phyloP scores from a whole-genome alignment of 2,329 filamentous ascomycete species.

The Elsinoe fawcettii region DNA sequence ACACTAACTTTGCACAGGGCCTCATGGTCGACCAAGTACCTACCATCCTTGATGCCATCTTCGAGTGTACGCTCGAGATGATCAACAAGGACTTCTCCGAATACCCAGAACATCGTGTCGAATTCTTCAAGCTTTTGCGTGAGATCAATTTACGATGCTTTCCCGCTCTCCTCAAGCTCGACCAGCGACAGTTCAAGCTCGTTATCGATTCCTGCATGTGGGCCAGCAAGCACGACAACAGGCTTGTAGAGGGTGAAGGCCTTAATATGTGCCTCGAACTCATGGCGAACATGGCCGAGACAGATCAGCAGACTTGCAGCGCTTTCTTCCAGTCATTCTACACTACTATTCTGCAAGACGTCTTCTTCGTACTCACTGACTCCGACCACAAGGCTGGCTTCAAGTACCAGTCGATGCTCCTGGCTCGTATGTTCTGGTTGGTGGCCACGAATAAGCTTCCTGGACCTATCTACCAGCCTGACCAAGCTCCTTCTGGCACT shows the following conservation, averaged over 20 bases:
- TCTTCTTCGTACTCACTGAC: slow-evolving; percentile 96
- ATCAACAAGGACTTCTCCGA: slow-evolving; percentile 99
- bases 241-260: slow-evolving; percentile 91
- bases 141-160: slow-evolving; percentile 98
- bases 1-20: slow-evolving; percentile 46
- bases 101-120: slow-evolving; percentile 96
- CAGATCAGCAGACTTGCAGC: slow-evolving; percentile 76
- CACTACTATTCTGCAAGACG: slow-evolving; percentile 88
- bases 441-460: slow-evolving; percentile 85
- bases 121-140: slow-evolving; percentile 95
- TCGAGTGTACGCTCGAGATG: slow-evolving; percentile 98
- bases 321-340: slow-evolving; percentile 99
- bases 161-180: slow-evolving; percentile 84
- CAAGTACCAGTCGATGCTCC: slow-evolving; percentile 90
- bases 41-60: slow-evolving; percentile 95
- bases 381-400: slow-evolving; percentile 98
- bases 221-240: slow-evolving; percentile 99
- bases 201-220: slow-evolving; percentile 99
- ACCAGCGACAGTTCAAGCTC: slow-evolving; percentile 96
- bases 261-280: slow-evolving; percentile 97
- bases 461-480: slow-evolving; percentile 78
- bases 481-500: slow-evolving; percentile 75
- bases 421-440: slow-evolving; percentile 94
- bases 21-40: slow-evolving; percentile 98
- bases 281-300: slow-evolving; percentile 94